Evolutionary conservation across 2,329 filamentous ascomycete genomes (phyloP).

Genomic region (Venturia nashicola): DNA sequence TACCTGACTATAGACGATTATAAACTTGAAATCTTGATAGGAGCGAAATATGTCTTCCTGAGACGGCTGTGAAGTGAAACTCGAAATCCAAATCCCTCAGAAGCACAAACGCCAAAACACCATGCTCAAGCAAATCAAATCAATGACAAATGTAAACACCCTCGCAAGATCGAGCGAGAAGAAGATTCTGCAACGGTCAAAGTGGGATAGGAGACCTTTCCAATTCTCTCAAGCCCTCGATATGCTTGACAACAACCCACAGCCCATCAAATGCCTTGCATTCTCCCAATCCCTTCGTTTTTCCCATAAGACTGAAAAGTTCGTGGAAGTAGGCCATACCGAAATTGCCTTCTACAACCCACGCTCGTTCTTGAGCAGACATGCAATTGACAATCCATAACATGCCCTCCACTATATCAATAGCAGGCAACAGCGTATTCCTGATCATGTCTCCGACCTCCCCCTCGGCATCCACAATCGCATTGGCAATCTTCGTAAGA

Average conservation of each 20-base stretch:
- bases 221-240: background rate
- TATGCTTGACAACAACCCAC: background rate
- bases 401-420: background rate
- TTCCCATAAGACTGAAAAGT: background rate
- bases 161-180: background rate
- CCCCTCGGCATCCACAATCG: background rate
- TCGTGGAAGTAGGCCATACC: background rate
- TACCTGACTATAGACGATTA: too few relatives aligned
- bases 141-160: background rate
- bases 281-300: background rate
- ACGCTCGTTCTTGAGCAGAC: background rate
- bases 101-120: background rate
- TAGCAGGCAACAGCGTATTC: background rate
- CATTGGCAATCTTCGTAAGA: background rate
- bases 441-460: background rate
- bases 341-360: background rate
- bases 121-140: background rate
- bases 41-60: too few relatives aligned
- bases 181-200: background rate
- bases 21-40: too few relatives aligned
- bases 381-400: background rate
- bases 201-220: background rate
- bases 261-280: background rate
- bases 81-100: too few relatives aligned
- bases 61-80: too few relatives aligned